Evolutionary conservation across 495 filamentous ascomycete genomes (phyloP), one percentile per base, ranked within the genome.

Genomic region (Durotheca rogersii): DNA sequence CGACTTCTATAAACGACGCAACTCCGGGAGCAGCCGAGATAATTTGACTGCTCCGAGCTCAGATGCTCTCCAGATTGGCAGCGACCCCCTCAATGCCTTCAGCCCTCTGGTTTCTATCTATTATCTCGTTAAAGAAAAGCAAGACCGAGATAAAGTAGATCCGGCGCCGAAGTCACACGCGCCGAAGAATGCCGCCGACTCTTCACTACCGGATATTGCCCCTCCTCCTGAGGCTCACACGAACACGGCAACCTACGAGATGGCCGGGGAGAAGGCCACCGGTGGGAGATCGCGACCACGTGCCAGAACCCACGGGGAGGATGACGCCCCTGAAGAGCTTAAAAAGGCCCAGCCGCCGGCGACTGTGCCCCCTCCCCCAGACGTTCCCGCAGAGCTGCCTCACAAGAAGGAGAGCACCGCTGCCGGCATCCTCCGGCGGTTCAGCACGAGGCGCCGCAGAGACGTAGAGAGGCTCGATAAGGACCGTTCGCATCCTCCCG

Each of bases 1-100:
- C 55, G 90, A 96, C 65, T 97, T 99, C 58, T 99, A 99, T 70
- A 96, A 95, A 70, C 81, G 93, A 56, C 81, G 90, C 25, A 96
- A 88, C 62, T 96, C 94, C 1, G 78, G 78, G 15, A 87, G 81
- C 31, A 96, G 92, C 64, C 80, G 86, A 47, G 94, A 97, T 51
- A 95, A 89, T 5, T 78, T 99, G 49, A 87, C 87, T n/a, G 85
- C 83, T 18, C 80, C 86, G 15, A 96, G 92, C 43, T 79, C 82
- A 0, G 93, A 99, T 63, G 87, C 82, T 6, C 77, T 99, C 14
- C 83, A 84, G 55, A 68, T 91, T 18, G 90, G 90, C 32, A 82
- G 79, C 34, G 93, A 99, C 61, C 93, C 94, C 2, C 71, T 93
- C 40, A 97, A 97, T 67, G 93, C 93, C 2, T 99, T 86, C 69